Conservation (phyloP, 768 basidiomycete species). For the Lactarius sanguifluus region DNA sequence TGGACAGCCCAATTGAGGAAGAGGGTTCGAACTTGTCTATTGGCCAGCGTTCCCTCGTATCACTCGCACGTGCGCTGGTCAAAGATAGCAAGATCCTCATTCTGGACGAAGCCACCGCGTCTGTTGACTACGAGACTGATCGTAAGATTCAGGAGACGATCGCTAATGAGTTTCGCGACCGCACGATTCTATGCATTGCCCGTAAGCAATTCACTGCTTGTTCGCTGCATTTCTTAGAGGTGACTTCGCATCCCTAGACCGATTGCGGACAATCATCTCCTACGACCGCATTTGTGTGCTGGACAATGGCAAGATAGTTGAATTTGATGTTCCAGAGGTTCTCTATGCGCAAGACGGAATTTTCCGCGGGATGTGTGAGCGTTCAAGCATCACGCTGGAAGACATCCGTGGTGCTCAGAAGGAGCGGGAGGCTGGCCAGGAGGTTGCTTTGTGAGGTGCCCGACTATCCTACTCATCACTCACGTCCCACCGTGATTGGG, state of each 20-base stretch:
- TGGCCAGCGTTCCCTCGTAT: conserved; percentile 79
- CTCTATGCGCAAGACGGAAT: conserved; percentile 63
- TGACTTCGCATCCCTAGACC: conserved; percentile 46
- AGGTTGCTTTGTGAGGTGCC: background rate
- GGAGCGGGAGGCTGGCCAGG: conserved; percentile 20
- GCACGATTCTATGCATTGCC: conserved; percentile 85
- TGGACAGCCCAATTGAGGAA: conserved; percentile 83
- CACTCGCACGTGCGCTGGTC: conserved; percentile 85
- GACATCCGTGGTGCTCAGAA: conserved; percentile 55
- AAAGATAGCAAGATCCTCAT: conserved; percentile 83
- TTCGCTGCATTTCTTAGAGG: background rate
- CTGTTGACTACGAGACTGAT: conserved; percentile 88
- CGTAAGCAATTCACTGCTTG: conserved; percentile 48
- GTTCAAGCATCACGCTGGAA: conserved; percentile 69
- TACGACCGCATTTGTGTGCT: conserved; percentile 91
- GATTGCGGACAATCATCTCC: conserved; percentile 80
- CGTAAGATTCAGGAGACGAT: conserved; percentile 91
- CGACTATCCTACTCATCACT: background rate
- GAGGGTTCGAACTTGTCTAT: conserved; percentile 86
- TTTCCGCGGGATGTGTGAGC: conserved; percentile 85
- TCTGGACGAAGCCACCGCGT: conserved; percentile 91
- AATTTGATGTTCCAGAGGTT: conserved; percentile 77
- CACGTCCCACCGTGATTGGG: background rate
- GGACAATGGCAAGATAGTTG: conserved; percentile 76
- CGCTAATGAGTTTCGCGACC: conserved; percentile 75